Evolutionary conservation across 2,329 filamentous ascomycete genomes (phyloP).

Genomic region (Pestalotiopsis sp.): DNA sequence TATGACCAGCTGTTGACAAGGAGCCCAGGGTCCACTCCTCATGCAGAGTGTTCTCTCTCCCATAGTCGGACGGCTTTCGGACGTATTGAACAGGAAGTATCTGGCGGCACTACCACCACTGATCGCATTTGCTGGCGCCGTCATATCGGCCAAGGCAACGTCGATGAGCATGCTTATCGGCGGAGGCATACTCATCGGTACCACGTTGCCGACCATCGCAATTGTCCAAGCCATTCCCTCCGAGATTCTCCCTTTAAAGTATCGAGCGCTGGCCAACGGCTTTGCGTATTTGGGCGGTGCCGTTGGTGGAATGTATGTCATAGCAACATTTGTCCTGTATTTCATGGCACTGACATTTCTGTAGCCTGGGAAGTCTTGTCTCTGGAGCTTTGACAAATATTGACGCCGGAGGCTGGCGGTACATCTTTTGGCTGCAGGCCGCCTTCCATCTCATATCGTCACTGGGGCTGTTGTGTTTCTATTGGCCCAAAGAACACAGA

Average conservation of each 20-base stretch:
- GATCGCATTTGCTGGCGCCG: slow-evolving; percentile 55
- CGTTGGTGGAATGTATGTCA: slow-evolving; percentile 52
- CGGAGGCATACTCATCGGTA: slow-evolving; percentile 60
- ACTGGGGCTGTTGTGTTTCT: slow-evolving; percentile 49
- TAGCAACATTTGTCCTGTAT: not conserved
- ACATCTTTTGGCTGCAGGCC: slow-evolving; percentile 63
- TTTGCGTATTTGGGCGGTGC: slow-evolving; percentile 54
- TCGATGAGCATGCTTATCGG: slow-evolving; percentile 60
- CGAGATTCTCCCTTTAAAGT: slow-evolving; percentile 60
- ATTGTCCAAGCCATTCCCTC: slow-evolving; percentile 60
- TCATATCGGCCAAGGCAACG: slow-evolving; percentile 57
- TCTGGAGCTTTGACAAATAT: slow-evolving; percentile 56
- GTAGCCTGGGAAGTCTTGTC: slow-evolving; percentile 50
- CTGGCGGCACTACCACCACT: slow-evolving; percentile 54
- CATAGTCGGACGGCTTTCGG: slow-evolving; percentile 57
- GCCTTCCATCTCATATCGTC: slow-evolving; percentile 52
- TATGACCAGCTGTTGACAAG: not conserved
- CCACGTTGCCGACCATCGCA: slow-evolving; percentile 55
- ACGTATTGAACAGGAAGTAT: slow-evolving; percentile 58
- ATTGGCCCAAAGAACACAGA: slow-evolving; percentile 44
- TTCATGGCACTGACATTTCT: not conserved
- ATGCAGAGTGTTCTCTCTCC: slow-evolving; percentile 61
- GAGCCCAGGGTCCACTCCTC: slow-evolving; percentile 53
- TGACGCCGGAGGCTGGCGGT: slow-evolving; percentile 51
- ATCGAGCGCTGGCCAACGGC: slow-evolving; percentile 57